Conservation (phyloP, 2,329 filamentous ascomycete species). For the Aspergillus versicolor region DNA sequence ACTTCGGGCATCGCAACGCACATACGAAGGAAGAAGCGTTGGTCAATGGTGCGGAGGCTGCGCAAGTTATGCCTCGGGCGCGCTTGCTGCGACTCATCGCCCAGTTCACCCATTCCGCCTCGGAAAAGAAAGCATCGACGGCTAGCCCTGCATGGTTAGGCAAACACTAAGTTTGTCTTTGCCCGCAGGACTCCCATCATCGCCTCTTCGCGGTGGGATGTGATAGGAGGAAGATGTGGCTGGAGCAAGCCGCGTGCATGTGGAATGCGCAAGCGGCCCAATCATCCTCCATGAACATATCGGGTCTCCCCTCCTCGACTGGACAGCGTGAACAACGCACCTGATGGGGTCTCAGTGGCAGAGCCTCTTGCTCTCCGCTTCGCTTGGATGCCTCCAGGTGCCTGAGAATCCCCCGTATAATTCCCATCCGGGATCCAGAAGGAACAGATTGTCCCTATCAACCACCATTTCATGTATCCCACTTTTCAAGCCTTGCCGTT, state of each 20-base stretch:
- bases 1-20: background rate
- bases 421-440: background rate
- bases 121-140: background rate
- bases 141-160: background rate
- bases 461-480: background rate
- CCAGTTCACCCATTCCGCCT: background rate
- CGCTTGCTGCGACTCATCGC: background rate
- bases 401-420: constrained; percentile 2
- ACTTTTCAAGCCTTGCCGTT: background rate
- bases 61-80: constrained; percentile 10
- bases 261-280: constrained; percentile 4
- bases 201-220: background rate
- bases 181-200: background rate
- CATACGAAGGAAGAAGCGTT: background rate
- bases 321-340: background rate
- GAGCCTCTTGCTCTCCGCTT: constrained; percentile 6
- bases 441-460: background rate
- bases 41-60: background rate
- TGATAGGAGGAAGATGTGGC: constrained; percentile 5
- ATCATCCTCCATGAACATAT: background rate
- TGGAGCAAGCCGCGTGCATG: background rate
- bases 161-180: no score
- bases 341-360: background rate
- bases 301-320: background rate
- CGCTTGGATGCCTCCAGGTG: background rate